Evolutionary conservation across 768 basidiomycete genomes (phyloP).

Genomic region (Boletellus ananiceps): DNA sequence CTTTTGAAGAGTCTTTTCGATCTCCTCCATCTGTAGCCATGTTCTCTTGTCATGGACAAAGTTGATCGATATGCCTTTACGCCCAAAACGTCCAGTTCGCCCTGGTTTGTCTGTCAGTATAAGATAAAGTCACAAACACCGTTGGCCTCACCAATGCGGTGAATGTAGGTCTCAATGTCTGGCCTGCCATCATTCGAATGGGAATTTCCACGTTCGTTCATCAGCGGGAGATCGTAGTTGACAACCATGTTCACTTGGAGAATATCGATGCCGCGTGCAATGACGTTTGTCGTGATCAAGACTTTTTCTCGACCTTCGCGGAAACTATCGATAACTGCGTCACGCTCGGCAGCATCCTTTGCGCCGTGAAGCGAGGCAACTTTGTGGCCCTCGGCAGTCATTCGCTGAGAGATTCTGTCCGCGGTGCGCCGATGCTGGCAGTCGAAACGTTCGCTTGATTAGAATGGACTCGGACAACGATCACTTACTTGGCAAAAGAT

Average conservation of each 20-base stretch:
- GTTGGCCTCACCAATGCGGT: constrained; percentile 78
- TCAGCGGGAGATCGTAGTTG: constrained; percentile 92
- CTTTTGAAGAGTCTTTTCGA: constrained; percentile 73
- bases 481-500: constrained; percentile 87
- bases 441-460: not conserved
- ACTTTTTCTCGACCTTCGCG: constrained; percentile 95
- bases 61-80: constrained; percentile 95
- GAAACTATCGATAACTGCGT: constrained; percentile 91
- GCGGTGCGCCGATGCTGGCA: constrained; percentile 83
- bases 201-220: constrained; percentile 58
- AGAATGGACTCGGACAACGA: not conserved
- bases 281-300: constrained; percentile 97
- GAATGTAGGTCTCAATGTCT: constrained; percentile 96
- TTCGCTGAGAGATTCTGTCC: constrained; percentile 85
- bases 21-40: constrained; percentile 85
- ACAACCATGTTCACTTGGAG: constrained; percentile 99
- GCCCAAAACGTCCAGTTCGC: constrained; percentile 95
- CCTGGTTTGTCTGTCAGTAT: constrained; percentile 44
- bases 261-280: constrained; percentile 97
- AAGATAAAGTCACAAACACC: not conserved
- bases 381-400: constrained; percentile 92
- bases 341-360: constrained; percentile 86
- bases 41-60: constrained; percentile 91
- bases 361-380: constrained; percentile 95
- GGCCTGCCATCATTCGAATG: constrained; percentile 53